Evolutionary conservation across 805 yeast species (phyloP).

Genomic region (Ogataea siamensis): DNA sequence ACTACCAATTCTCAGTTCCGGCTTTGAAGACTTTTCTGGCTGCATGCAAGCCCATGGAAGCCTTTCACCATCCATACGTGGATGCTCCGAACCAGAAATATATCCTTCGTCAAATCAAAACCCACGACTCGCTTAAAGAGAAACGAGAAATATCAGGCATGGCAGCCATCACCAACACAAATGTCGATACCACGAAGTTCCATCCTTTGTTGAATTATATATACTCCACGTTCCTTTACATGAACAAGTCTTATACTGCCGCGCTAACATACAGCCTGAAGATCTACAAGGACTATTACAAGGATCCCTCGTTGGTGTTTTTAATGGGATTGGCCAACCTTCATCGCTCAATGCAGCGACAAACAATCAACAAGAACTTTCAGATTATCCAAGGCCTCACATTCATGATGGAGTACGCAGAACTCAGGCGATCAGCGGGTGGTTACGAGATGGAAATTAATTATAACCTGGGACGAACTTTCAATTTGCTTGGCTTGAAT

Average conservation of each 20-base stretch:
- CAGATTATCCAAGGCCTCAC: conserved; percentile 87
- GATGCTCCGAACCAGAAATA: conserved; percentile 87
- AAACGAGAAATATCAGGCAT: conserved; percentile 66
- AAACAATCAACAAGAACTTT: conserved; percentile 79
- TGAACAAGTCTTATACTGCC: conserved; percentile 80
- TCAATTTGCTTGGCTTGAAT: conserved; percentile 77
- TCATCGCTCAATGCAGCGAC: conserved; percentile 89
- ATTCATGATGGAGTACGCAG: conserved; percentile 68
- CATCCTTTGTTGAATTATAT: conserved; percentile 61
- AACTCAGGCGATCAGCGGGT: conserved; percentile 33
- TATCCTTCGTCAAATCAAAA: conserved; percentile 84
- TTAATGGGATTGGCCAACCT: conserved; percentile 76
- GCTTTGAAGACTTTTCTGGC: conserved; percentile 65
- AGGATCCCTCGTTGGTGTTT: conserved; percentile 78
- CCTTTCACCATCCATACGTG: conserved; percentile 42
- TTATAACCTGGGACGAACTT: conserved; percentile 81
- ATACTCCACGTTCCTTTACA: conserved; percentile 76
- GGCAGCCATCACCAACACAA: conserved; percentile 64
- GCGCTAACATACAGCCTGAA: conserved; percentile 75
- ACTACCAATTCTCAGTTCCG: conserved; percentile 73
- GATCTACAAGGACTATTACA: conserved; percentile 61
- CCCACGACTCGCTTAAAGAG: conserved; percentile 68
- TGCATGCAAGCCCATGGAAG: conserved; percentile 35
- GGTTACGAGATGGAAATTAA: conserved; percentile 64
- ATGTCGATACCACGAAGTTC: conserved; percentile 48